These are phyloP conservation scores for Peronospora farinosa DNA, from an alignment of 352 stramenopile genomes.

Conservation along the genomic window DNA sequence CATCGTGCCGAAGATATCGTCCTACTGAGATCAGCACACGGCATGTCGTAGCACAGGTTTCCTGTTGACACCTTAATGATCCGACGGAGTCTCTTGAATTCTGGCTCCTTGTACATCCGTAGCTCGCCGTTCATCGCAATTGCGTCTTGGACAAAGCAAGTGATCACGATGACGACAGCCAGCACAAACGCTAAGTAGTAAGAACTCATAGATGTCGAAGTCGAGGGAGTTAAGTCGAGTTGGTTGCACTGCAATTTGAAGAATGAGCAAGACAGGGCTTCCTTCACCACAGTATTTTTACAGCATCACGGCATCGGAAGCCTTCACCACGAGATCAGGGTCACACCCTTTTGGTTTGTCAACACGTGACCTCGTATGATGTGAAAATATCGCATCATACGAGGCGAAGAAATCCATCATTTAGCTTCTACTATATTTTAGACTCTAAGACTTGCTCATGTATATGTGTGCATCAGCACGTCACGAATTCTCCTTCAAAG, in stretches of 20 bases:
- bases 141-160: neutral
- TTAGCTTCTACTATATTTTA: slow-evolving; percentile 1
- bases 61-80: slow-evolving; percentile 10
- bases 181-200: neutral
- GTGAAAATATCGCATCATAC: neutral
- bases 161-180: neutral
- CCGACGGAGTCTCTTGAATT: slow-evolving; percentile 20
- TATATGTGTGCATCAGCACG: slow-evolving; percentile 27
- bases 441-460: neutral
- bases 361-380: slow-evolving; percentile 4
- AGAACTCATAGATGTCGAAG: slow-evolving; percentile 3
- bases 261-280: slow-evolving; percentile 2
- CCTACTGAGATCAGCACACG: slow-evolving; percentile 8
- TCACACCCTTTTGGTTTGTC: neutral
- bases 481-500: slow-evolving; percentile 25
- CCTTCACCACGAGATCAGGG: slow-evolving; percentile 2
- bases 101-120: slow-evolving; percentile 20
- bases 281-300: neutral
- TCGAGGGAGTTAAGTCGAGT: neutral
- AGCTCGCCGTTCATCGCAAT: slow-evolving; percentile 17
- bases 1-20: slow-evolving; percentile 18
- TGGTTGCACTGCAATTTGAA: slow-evolving; percentile 3
- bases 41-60: slow-evolving; percentile 28
- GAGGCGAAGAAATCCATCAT: neutral
- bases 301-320: neutral